Percentiles rank a stretch among this genome's conserved stretches.
Evolutionary conservation across 2,329 filamentous ascomycete species (phyloP).

Genomic region (Pseudocercospora macadamiae): DNA sequence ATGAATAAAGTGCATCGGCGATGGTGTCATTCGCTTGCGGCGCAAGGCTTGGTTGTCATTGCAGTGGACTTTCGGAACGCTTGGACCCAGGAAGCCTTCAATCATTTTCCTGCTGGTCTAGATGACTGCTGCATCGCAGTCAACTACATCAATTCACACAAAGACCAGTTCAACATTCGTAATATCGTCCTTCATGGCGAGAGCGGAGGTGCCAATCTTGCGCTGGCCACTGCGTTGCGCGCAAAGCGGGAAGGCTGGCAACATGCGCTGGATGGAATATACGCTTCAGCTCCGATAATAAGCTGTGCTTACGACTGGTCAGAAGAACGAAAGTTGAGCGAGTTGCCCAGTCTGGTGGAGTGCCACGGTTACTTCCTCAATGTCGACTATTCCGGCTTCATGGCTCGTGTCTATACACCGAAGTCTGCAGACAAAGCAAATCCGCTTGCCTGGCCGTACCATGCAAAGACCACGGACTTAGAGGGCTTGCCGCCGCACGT

Average conservation of each 20-base stretch:
- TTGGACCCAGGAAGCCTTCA: constrained; percentile 19
- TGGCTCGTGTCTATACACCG: neutral
- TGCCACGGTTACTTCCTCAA: constrained; percentile 31
- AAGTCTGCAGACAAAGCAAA: neutral
- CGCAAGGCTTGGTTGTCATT: constrained; percentile 28
- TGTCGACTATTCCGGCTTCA: neutral
- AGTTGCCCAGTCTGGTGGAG: constrained; percentile 31
- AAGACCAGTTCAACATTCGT: constrained; percentile 25
- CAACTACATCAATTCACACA: constrained; percentile 26
- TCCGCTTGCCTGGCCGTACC: constrained; percentile 35
- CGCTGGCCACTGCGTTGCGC: constrained; percentile 30
- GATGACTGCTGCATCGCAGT: constrained; percentile 33
- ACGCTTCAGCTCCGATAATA: constrained; percentile 27
- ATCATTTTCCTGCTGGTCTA: constrained; percentile 34
- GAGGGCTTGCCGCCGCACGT: constrained; percentile 31
- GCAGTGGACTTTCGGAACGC: constrained; percentile 37
- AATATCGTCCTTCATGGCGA: constrained; percentile 36
- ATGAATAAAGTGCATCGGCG: constrained; percentile 14
- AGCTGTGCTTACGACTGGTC: constrained; percentile 16
- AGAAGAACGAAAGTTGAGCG: constrained; percentile 1
- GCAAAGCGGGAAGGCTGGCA: constrained; percentile 31
- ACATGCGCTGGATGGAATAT: constrained; percentile 27
- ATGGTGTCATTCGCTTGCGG: constrained; percentile 28
- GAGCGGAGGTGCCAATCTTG: constrained; percentile 35
- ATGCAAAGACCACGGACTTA: constrained; percentile 28